Evolutionary conservation across 805 yeast species (phyloP), one percentile per base, ranked within the genome.

Genomic region (Wickerhamiella domercqiae): DNA sequence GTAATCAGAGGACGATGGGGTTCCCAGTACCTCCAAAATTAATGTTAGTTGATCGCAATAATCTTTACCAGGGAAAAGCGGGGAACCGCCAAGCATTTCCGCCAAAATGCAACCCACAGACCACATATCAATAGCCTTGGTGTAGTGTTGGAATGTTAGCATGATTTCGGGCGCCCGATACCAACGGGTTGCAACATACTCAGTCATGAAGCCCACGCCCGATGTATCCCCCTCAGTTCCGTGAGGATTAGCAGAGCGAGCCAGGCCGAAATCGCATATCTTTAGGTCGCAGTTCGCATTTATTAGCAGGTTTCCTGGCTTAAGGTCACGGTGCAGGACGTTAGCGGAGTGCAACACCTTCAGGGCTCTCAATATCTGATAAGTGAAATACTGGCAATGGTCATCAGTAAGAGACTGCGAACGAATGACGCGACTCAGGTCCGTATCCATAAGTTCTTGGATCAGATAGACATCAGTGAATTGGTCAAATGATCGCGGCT

Each of bases 181-280:
- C 96, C 97, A 87, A 47, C 97, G 66, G 3, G 97, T 87, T 7
- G 97, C 97, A 32, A 87, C 97, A 55, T 87, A 87, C 58, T 87
- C 97, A 2, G 97, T 87, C 93, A 87, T 78, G 55, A 30, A 30
- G 5, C 33, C 33, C n/a, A 30, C 21, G 7, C 16, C 16, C 13
- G 33, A 30, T 5, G n/a, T 17, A 13, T 9, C 18, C 75, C 75
- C 31, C 46, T 47, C 33, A 41, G 38, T 14, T 47, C 54, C 39
- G 55, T 5, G 53, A 63, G 63, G 41, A 70, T 50, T 45, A 44
- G 18, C 56, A 64, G 26, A 82, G 73, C 41, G 40, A 1, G 97
- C 95, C 32, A 87, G 65, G 0, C 97, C 97, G 57, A 87, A 87
- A 58, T 87, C 97, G 59, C 96, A 84, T 37, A 87, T 70, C 54